Evolutionary conservation across 805 yeast genomes (phyloP).

Genomic region (Pichia manshurica): DNA sequence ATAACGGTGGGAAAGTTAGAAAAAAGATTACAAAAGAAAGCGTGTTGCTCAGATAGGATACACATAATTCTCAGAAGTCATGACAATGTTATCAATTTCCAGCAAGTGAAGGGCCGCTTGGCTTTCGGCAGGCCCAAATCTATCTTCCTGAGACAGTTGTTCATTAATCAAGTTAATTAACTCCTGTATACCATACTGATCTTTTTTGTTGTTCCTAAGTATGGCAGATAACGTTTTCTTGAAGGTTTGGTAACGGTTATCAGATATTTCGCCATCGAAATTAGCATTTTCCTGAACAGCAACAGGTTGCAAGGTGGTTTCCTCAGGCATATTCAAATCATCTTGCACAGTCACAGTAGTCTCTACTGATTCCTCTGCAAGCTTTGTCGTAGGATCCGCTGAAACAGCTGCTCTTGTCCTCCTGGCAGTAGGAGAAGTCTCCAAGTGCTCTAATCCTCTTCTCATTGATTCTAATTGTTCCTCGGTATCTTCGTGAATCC

Average conservation of each 20-base stretch:
- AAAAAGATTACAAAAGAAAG: neutral
- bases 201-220: constrained; percentile 34
- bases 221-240: constrained; percentile 42
- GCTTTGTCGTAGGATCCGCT: neutral
- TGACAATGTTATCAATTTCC: constrained; percentile 40
- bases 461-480: constrained; percentile 22
- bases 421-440: constrained; percentile 8
- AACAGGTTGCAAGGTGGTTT: constrained; percentile 18
- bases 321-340: constrained; percentile 3
- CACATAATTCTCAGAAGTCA: constrained; percentile 43
- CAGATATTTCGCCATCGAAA: constrained; percentile 39
- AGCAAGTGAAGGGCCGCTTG: constrained; percentile 38
- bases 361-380: neutral
- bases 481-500: constrained; percentile 24
- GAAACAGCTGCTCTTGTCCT: neutral
- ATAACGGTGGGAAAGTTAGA: constrained; percentile 2
- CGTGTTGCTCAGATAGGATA: constrained; percentile 34
- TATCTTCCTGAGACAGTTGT: constrained; percentile 39
- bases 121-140: constrained; percentile 39
- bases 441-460: constrained; percentile 22
- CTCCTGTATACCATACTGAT: constrained; percentile 27
- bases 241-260: constrained; percentile 43
- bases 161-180: constrained; percentile 23
- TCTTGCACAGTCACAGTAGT: neutral
- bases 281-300: constrained; percentile 12